Conservation (phyloP, 2,329 filamentous ascomycete genomes). For the Trematosphaeria pertusa region DNA sequence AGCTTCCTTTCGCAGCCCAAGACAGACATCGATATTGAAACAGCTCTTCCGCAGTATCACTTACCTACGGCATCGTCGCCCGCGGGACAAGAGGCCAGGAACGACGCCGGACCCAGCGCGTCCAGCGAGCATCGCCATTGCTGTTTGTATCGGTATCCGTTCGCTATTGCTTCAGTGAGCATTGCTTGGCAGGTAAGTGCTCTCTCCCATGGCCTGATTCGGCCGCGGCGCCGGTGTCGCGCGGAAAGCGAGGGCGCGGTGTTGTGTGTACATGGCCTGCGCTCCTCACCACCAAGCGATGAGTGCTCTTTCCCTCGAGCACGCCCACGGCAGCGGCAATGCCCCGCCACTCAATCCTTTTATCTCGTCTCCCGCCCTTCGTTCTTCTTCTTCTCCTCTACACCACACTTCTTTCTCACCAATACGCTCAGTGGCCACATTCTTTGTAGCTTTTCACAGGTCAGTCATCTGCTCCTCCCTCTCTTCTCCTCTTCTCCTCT, state of each 20-base stretch:
- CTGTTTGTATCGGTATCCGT: conserved; percentile 21
- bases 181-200: conserved; percentile 27
- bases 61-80: conserved; percentile 16
- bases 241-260: conserved; percentile 27
- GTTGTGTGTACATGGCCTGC: conserved; percentile 21
- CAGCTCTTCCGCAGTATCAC: conserved; percentile 43
- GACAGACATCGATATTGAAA: conserved; percentile 43
- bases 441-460: conserved; percentile 54
- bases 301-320: conserved; percentile 37
- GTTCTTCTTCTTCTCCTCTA: conserved; percentile 33
- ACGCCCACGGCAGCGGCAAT: conserved; percentile 31
- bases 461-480: conserved; percentile 25
- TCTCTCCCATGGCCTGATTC: conserved; percentile 10
- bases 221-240: conserved; percentile 19
- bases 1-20: conserved; percentile 26
- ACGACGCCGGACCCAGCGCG: conserved; percentile 1
- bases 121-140: conserved; percentile 12
- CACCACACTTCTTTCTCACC: conserved; percentile 48
- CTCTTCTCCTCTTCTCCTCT: conserved; percentile 12
- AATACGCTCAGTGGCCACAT: conserved; percentile 53
- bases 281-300: conserved; percentile 23
- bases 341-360: conserved; percentile 27
- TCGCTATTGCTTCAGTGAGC: conserved; percentile 16
- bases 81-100: conserved; percentile 7
- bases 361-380: conserved; percentile 20